These are phyloP conservation scores for Sclerotinia borealis DNA, from an alignment of 2,329 filamentous ascomycete species.

Conservation along the genomic window DNA sequence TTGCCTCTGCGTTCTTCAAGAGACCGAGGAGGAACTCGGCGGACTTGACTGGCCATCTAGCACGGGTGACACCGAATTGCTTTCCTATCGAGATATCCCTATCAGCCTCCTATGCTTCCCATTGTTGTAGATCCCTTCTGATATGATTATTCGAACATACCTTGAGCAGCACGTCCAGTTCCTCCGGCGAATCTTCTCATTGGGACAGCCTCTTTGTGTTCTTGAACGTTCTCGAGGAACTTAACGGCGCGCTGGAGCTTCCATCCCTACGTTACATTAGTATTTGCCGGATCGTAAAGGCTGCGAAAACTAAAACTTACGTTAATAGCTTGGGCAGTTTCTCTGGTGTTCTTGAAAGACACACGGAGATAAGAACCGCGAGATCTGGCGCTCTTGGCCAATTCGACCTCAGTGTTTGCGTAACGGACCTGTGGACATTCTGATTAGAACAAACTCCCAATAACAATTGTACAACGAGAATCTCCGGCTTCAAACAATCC, in stretches of 20 bases:
- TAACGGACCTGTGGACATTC: conserved; percentile 69
- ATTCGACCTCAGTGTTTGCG: conserved; percentile 52
- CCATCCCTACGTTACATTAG: conserved; percentile 4
- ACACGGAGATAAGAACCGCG: conserved; percentile 98
- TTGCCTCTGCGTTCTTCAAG: conserved; percentile 95
- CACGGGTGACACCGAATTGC: conserved; percentile 95
- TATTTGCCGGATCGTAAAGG: background rate
- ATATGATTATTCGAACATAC: conserved; percentile 51
- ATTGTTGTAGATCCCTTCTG: background rate
- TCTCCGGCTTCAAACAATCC: background rate
- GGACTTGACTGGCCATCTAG: conserved; percentile 98
- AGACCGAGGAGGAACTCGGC: conserved; percentile 96
- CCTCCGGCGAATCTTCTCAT: conserved; percentile 96
- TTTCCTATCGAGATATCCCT: conserved; percentile 60
- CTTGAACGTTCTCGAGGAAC: conserved; percentile 97
- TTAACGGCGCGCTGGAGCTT: conserved; percentile 49
- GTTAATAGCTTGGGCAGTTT: conserved; percentile 99
- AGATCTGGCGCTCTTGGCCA: conserved; percentile 88
- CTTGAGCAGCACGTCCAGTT: conserved; percentile 95
- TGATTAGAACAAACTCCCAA: background rate
- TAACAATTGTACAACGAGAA: background rate
- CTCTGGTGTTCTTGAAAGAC: conserved; percentile 94
- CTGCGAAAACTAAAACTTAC: background rate
- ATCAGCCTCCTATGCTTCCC: conserved; percentile 20
- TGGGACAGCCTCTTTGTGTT: conserved; percentile 95